Base-by-base conservation (phyloP, 441 rosid species). In the Populus tomentosa region DNA sequence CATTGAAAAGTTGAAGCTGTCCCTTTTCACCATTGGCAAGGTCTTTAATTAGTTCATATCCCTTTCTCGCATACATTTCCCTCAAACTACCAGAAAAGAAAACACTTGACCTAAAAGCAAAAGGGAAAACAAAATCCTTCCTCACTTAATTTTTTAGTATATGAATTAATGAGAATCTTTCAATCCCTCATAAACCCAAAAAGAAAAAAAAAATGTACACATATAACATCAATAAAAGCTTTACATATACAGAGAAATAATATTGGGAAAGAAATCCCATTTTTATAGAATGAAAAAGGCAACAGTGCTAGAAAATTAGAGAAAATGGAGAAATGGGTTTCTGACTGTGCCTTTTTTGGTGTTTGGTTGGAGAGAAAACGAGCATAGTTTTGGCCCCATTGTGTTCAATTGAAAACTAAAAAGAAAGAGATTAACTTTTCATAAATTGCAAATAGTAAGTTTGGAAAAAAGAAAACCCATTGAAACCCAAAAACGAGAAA, bases 51-150 rank as follows among this genome's bases (percentile, higher is more conserved):
- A 95, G 80, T 77, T 94, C 90, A 77, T 88, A 85, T 24, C 88
- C 98, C 76, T 90, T 89, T 81, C 94, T 90, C 30, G 96, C 95
- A 62, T 90, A 89, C 98, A 91, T 93, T 73, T 38, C 83, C 42
- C 69, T 33, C 28, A 76, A 72, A 10, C 79, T 72, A 40, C 38
- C 59, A 50, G 73, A 16, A 66, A 26, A 35, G 23, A 53, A 32
- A 36, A n/a, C 50, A 73, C 16, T n/a, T 67, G 10, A 26, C 50
- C 10, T 33, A 62, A 21, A n/a, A 21, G 20, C 21, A 33, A 16
- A 26, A 21, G 28, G 66, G 24, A 62, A 24, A 62, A 62, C 24
- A n/a, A n/a, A 62, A 5, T 20, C 24, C 6, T 62, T 62, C 13
- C 66, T 62, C 56, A 46, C 18, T 46, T 46, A 46, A 36, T 14